A percentile compares a stretch with the other conserved stretches of the same genome.
Conservation (phyloP, 2,329 filamentous ascomycete genomes). For the Xylaria sp. region DNA sequence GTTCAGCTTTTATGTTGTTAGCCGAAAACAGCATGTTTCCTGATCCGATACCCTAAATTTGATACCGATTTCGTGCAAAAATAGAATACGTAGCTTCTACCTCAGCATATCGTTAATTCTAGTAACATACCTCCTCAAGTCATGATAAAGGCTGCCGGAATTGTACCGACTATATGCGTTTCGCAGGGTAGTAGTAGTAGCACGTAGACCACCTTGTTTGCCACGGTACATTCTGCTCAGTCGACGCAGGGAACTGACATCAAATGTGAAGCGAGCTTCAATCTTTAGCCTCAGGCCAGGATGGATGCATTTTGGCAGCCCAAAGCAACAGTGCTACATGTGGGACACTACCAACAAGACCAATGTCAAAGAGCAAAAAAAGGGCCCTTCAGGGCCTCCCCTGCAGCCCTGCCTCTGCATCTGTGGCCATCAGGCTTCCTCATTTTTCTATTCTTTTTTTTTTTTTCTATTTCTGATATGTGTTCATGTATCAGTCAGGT, state of each 20-base stretch:
- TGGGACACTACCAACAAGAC: slow-evolving; percentile 5
- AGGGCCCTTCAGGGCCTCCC: too few species aligned
- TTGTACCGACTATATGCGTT: not conserved
- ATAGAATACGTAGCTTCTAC: not conserved
- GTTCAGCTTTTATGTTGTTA: slow-evolving; percentile 28
- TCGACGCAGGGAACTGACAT: not conserved
- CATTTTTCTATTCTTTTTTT: too few species aligned
- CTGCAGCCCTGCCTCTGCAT: slow-evolving; percentile 16
- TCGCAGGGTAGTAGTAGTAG: not conserved
- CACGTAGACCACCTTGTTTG: not conserved
- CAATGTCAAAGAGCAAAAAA: not conserved
- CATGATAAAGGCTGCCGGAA: not conserved
- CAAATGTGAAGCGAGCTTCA: slow-evolving; percentile 1
- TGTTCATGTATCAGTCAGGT: slow-evolving; percentile 22
- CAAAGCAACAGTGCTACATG: not conserved
- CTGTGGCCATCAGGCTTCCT: slow-evolving; percentile 18
- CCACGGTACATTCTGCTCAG: not conserved
- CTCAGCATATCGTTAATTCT: not conserved
- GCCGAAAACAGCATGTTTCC: slow-evolving; percentile 25
- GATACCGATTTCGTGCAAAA: not conserved
- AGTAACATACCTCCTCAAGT: not conserved
- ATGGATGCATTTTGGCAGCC: not conserved
- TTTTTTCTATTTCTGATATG: not conserved
- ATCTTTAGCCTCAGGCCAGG: slow-evolving; percentile 14
- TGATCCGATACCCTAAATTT: slow-evolving; percentile 24